These are phyloP conservation scores for Monilinia aucupariae DNA, from an alignment of 2,329 filamentous ascomycete genomes.

Conservation along the genomic window DNA sequence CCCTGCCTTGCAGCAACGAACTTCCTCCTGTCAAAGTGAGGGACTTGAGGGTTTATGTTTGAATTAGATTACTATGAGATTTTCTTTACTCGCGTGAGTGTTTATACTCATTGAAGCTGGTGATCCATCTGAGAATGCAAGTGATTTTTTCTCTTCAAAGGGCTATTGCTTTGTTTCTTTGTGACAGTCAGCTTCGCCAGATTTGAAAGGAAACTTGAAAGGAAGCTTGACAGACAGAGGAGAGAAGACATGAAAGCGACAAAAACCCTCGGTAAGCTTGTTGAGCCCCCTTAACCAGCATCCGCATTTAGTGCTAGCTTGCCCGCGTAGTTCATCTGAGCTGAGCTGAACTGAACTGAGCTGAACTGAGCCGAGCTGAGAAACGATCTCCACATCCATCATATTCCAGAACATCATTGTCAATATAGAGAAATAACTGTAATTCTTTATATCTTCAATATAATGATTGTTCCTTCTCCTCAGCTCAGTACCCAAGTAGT, in stretches of 20 bases:
- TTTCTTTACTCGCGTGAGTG: neutral
- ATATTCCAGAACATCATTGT: too few relatives aligned
- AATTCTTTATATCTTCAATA: too few relatives aligned
- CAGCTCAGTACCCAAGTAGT: too few relatives aligned
- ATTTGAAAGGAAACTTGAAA: too few relatives aligned
- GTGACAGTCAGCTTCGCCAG: neutral
- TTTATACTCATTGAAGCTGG: neutral
- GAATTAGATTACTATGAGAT: neutral
- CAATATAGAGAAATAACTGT: too few relatives aligned
- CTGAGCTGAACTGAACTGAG: neutral
- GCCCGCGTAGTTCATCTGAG: neutral
- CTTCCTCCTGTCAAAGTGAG: neutral
- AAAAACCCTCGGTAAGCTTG: neutral
- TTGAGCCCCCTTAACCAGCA: neutral
- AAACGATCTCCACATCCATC: too few relatives aligned
- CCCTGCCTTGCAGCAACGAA: neutral
- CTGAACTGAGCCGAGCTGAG: too few relatives aligned
- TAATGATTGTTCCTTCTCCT: neutral
- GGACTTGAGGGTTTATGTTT: neutral
- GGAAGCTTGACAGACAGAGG: neutral
- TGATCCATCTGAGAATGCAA: neutral
- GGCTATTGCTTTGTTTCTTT: neutral
- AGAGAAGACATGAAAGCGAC: neutral
- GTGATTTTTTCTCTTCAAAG: neutral
- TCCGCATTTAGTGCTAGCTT: neutral